A percentile compares a stretch with the other conserved stretches of the same genome.
These are phyloP conservation scores for Hyaloscypha bicolor DNA, from an alignment of 495 filamentous ascomycete genomes.

Conservation along the genomic window DNA sequence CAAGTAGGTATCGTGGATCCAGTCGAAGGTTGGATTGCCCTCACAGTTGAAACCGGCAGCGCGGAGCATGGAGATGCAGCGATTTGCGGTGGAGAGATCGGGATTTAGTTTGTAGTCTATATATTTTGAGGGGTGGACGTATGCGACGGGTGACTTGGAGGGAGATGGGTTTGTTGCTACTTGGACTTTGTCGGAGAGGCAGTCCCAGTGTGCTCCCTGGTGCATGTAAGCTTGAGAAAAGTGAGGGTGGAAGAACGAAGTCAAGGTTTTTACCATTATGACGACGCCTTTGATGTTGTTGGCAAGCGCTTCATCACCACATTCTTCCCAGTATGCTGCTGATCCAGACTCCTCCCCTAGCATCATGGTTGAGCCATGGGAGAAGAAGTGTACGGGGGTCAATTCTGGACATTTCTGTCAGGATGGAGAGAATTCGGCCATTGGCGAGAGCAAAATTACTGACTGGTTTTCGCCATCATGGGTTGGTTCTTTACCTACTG, in stretches of 20 bases:
- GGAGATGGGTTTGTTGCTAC: conserved; percentile 59
- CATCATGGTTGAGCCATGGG: conserved; percentile 71
- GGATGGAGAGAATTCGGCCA: no score
- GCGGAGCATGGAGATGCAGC: conserved; percentile 47
- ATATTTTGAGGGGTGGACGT: conserved; percentile 62
- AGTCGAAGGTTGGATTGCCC: conserved; percentile 55
- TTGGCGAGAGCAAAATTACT: no score
- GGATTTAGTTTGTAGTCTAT: conserved; percentile 56
- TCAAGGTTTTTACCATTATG: conserved; percentile 54
- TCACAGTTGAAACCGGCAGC: conserved; percentile 51
- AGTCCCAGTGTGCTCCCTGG: conserved; percentile 65
- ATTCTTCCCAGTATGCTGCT: conserved; percentile 62
- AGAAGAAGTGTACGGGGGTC: conserved; percentile 65
- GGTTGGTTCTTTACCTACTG: no score
- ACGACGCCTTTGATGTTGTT: conserved; percentile 59
- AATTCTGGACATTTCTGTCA: background rate
- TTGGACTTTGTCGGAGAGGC: conserved; percentile 48
- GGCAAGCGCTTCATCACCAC: conserved; percentile 59
- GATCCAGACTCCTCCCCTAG: conserved; percentile 60
- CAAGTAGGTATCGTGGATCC: conserved; percentile 68
- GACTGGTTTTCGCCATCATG: no score
- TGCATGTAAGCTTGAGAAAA: background rate
- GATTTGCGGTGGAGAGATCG: conserved; percentile 49
- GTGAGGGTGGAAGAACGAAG: background rate
- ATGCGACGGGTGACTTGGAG: conserved; percentile 57